phyloP scores from a whole-genome alignment of 164 flowering plant species.

The Paratinospora sagittata region DNA sequence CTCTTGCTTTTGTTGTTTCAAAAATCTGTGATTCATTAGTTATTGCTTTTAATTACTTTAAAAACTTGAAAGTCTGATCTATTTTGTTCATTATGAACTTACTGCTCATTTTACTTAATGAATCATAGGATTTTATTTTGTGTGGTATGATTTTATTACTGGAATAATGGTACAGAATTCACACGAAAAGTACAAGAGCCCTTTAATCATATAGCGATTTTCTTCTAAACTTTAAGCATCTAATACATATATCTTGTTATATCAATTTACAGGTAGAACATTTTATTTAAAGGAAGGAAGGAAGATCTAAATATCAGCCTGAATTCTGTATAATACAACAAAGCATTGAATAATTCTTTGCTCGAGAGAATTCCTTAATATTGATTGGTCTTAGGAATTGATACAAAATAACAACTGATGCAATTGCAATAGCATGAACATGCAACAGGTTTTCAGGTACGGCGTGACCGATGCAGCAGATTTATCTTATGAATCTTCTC shows the following conservation, averaged over 20 bases:
- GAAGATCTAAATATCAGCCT: neutral
- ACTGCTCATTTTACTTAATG: too few species aligned
- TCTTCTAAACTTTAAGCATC: conserved; percentile 3
- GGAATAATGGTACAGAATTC: neutral
- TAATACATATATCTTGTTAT: neutral
- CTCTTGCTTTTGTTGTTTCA: too few species aligned
- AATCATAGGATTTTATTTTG: too few species aligned
- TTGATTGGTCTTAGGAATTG: neutral
- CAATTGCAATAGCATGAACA: conserved; percentile 40
- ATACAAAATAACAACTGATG: conserved; percentile 9
- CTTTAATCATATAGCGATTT: neutral
- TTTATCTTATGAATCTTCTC: conserved; percentile 32
- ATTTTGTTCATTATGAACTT: too few species aligned
- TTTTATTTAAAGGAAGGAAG: neutral
- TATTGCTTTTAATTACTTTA: too few species aligned
- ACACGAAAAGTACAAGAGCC: too few species aligned
- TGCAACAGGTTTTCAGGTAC: conserved; percentile 36
- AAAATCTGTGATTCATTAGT: too few species aligned
- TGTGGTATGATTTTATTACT: neutral
- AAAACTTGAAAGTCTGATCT: too few species aligned
- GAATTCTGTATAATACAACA: neutral
- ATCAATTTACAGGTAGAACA: conserved; percentile 10
- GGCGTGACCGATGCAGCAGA: conserved; percentile 32
- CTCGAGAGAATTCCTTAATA: neutral
- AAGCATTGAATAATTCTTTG: too few species aligned